phyloP scores from a whole-genome alignment of 1,284 basidiomycete species.

The Puccinia novopanici region DNA sequence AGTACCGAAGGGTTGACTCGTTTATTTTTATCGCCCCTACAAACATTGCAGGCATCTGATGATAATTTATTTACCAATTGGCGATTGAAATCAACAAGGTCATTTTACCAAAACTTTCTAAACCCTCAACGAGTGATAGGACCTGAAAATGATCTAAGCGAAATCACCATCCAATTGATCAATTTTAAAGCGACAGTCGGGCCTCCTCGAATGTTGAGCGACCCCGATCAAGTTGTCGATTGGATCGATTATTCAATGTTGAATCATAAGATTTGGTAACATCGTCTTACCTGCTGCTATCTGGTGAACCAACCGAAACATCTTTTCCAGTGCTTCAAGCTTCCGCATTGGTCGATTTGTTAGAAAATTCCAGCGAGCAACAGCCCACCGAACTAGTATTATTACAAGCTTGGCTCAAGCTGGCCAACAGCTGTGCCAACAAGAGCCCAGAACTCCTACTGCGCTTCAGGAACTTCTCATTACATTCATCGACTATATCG shows the following conservation, averaged over 20 bases:
- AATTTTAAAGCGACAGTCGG: constrained; percentile 21
- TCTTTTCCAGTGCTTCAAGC: constrained; percentile 20
- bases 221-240: not conserved
- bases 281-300: constrained; percentile 20
- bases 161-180: constrained; percentile 24
- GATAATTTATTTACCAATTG: constrained; percentile 34
- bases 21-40: not conserved
- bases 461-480: constrained; percentile 1
- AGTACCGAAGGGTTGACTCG: not conserved
- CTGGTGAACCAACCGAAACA: not conserved
- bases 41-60: constrained; percentile 2
- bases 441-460: not conserved
- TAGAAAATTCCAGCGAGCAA: constrained; percentile 3
- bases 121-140: not conserved
- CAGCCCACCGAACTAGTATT: not conserved
- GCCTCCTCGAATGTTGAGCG: not conserved
- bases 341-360: not conserved
- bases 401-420: constrained; percentile 15
- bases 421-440: not conserved
- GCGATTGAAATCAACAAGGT: constrained; percentile 23
- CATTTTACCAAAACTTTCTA: not conserved
- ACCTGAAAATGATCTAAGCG: constrained; percentile 14
- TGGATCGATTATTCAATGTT: constrained; percentile 16
- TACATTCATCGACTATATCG: not conserved
- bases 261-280: constrained; percentile 21